These are phyloP conservation scores for Penicillium aurantiogriseum DNA, from an alignment of 2,329 filamentous ascomycete species.

Conservation along the genomic window DNA sequence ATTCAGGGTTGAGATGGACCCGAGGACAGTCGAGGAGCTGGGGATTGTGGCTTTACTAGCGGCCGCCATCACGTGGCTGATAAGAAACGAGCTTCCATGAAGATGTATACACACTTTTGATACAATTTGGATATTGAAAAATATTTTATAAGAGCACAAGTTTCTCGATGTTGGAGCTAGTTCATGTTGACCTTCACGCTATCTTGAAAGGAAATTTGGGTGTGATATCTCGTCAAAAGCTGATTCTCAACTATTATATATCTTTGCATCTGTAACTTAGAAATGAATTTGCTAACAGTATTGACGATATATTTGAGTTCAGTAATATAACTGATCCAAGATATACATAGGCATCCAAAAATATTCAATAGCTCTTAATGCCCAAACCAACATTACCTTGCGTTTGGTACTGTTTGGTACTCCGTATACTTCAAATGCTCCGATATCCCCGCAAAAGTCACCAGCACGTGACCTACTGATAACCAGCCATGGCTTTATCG, in stretches of 20 bases:
- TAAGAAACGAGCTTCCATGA: constrained; percentile 9
- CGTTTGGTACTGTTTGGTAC: background rate
- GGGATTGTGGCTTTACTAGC: constrained; percentile 7
- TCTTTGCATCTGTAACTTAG: background rate
- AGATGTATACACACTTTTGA: background rate
- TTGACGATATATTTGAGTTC: background rate
- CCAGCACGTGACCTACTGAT: constrained; percentile 18
- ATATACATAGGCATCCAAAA: background rate
- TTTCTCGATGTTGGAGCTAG: background rate
- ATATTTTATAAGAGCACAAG: rapidly evolving
- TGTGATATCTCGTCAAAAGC: background rate
- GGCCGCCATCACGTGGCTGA: constrained; percentile 16
- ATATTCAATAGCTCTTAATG: too few relatives aligned
- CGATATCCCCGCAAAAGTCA: constrained; percentile 13
- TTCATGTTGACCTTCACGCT: background rate
- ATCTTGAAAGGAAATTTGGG: background rate
- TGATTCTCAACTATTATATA: background rate
- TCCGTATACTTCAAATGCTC: background rate
- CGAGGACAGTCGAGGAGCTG: constrained; percentile 2
- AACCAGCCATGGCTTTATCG: constrained; percentile 17
- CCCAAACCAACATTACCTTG: background rate
- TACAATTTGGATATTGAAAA: background rate
- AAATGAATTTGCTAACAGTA: background rate
- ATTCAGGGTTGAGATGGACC: constrained; percentile 2
- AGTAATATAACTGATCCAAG: background rate